Conservation (phyloP, 331 rosid species). For the Pyrus hybrid region DNA sequence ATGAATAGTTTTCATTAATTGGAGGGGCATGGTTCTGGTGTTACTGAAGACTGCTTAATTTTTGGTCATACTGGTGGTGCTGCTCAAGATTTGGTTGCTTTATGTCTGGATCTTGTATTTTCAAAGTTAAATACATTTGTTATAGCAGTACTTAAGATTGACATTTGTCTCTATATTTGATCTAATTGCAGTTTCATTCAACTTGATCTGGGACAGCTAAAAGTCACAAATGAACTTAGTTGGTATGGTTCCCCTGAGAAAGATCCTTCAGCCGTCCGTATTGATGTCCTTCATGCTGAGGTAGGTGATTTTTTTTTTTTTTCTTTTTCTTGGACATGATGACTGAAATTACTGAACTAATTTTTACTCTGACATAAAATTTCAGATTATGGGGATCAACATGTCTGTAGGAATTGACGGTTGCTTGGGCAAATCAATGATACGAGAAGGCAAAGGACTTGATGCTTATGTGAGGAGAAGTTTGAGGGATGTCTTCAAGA, state of each 20-base stretch:
- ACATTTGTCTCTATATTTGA: not conserved
- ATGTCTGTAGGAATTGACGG: conserved; percentile 88
- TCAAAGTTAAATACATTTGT: not conserved
- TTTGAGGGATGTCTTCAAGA: conserved; percentile 91
- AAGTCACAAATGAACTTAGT: conserved; percentile 67
- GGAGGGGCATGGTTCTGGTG: not conserved
- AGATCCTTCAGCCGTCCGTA: conserved; percentile 87
- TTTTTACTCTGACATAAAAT: conserved; percentile 18
- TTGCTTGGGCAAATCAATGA: conserved; percentile 80
- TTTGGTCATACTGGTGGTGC: not conserved
- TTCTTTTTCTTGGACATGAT: not conserved
- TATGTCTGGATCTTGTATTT: conserved; percentile 6
- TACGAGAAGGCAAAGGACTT: conserved; percentile 83
- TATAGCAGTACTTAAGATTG: not conserved
- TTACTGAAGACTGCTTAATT: not conserved
- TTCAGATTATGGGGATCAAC: conserved; percentile 88
- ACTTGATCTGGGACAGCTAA: conserved; percentile 89
- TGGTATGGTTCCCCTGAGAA: conserved; percentile 86
- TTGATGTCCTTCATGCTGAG: conserved; percentile 90
- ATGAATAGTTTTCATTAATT: not conserved
- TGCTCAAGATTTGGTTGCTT: conserved; percentile 1
- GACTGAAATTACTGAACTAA: not conserved
- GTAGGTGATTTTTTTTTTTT: conserved; percentile 32
- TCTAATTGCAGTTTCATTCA: conserved; percentile 73
- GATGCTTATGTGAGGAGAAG: conserved; percentile 83